These are phyloP conservation scores for Trichosporon asahii DNA, from an alignment of 1,284 basidiomycete genomes.

Conservation along the genomic window DNA sequence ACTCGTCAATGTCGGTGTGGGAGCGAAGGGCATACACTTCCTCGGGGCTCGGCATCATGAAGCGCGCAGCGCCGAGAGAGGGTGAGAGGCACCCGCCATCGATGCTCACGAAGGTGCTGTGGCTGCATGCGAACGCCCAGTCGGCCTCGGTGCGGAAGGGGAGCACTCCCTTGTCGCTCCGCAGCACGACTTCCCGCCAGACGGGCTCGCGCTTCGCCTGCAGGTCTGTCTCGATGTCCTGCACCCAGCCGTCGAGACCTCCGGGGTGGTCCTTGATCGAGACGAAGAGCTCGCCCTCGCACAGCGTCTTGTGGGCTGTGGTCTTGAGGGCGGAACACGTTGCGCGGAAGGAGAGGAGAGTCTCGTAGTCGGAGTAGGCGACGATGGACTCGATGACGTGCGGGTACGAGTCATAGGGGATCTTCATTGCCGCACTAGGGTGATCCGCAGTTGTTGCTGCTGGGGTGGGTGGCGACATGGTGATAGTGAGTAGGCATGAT, in stretches of 20 bases:
- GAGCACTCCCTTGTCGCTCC: background rate
- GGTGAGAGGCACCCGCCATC: no score
- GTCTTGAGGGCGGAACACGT: background rate
- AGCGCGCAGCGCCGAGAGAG: no score
- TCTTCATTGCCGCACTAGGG: no score
- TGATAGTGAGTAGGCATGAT: no score
- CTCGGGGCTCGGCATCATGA: no score
- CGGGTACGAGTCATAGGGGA: background rate
- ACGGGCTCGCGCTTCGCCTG: background rate
- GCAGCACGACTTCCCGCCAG: background rate
- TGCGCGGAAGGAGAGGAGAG: background rate
- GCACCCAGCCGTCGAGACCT: no score
- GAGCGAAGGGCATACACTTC: no score
- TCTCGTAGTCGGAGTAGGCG: background rate
- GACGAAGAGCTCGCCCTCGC: background rate
- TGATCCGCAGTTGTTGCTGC: background rate
- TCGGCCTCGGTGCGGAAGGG: background rate
- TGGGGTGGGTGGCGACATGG: background rate
- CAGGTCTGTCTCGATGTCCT: no score
- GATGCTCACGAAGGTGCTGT: no score
- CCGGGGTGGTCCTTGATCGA: background rate
- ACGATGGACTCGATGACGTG: background rate
- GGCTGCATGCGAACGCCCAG: background rate
- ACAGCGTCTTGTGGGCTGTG: background rate
- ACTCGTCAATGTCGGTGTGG: no score